phyloP scores from a whole-genome alignment of 2,329 filamentous ascomycete species.

The Trichoderma guizhouense region DNA sequence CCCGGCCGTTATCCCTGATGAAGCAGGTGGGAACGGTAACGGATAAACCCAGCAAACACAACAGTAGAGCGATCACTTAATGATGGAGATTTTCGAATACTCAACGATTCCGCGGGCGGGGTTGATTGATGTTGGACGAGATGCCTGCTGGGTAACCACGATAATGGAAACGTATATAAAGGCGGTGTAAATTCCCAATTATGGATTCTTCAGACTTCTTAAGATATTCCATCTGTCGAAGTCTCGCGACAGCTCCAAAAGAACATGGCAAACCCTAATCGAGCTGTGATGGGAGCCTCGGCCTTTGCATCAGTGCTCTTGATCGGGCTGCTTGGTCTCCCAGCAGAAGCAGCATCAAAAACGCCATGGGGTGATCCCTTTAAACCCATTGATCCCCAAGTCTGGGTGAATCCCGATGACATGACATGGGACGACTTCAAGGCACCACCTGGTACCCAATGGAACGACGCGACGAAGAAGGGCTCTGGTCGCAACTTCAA shows the following conservation, averaged over 20 bases:
- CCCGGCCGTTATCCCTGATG: background rate
- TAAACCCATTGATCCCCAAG: constrained; percentile 47
- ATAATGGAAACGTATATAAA: background rate
- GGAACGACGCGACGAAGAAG: constrained; percentile 42
- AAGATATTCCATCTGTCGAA: background rate
- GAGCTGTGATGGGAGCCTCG: background rate
- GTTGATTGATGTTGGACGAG: background rate
- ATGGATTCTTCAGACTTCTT: too few relatives aligned
- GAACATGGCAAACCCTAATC: background rate
- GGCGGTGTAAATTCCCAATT: too few relatives aligned
- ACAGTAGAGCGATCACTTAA: background rate
- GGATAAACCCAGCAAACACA: constrained; percentile 3
- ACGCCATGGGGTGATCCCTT: constrained; percentile 38
- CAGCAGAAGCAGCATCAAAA: background rate
- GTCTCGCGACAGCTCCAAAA: background rate
- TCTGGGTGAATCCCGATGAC: constrained; percentile 51
- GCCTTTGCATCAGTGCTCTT: background rate
- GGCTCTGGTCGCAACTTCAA: constrained; percentile 52
- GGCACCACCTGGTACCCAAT: constrained; percentile 45
- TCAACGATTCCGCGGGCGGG: background rate
- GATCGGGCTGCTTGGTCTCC: background rate
- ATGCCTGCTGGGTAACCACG: background rate
- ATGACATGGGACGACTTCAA: constrained; percentile 52
- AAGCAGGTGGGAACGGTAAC: background rate
- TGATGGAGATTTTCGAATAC: background rate